Evolutionary conservation across 2,329 filamentous ascomycete species (phyloP).

Genomic region (Monosporascus cannonballus): DNA sequence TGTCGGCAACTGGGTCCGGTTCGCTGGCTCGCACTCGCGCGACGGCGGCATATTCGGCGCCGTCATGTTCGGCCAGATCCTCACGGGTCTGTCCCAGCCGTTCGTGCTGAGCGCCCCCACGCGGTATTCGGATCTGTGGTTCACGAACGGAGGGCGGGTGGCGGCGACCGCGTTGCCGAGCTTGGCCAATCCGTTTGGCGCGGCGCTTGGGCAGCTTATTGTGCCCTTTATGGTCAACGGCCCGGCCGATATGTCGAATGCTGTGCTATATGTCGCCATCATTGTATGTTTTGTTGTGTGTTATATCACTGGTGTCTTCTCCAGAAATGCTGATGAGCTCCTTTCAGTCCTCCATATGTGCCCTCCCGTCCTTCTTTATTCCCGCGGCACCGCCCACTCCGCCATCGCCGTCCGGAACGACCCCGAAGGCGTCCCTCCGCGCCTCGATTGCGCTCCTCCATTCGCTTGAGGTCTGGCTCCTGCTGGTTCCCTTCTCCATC

Average conservation of each 20-base stretch:
- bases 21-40: slow-evolving; percentile 55
- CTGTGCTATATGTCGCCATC: slow-evolving; percentile 80
- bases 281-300: slow-evolving; percentile 52
- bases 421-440: slow-evolving; percentile 46
- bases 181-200: slow-evolving; percentile 84
- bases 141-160: slow-evolving; percentile 76
- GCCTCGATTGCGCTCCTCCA: slow-evolving; percentile 49
- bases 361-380: slow-evolving; percentile 75
- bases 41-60: slow-evolving; percentile 62
- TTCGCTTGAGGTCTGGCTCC: slow-evolving; percentile 70
- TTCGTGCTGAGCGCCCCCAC: slow-evolving; percentile 89
- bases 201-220: slow-evolving; percentile 81
- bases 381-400: slow-evolving; percentile 72
- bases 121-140: slow-evolving; percentile 91
- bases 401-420: slow-evolving; percentile 59
- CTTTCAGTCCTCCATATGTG: slow-evolving; percentile 43
- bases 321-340: slow-evolving; percentile 37
- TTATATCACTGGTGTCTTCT: too few relatives aligned
- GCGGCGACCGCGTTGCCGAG: slow-evolving; percentile 81
- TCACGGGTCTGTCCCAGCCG: slow-evolving; percentile 84
- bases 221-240: slow-evolving; percentile 68
- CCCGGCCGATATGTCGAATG: slow-evolving; percentile 62
- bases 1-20: slow-evolving; percentile 86
- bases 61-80: slow-evolving; percentile 85
- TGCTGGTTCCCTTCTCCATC: slow-evolving; percentile 73